Percentiles rank a stretch among this genome's conserved stretches.
phyloP scores from a whole-genome alignment of 2,329 filamentous ascomycete genomes.

The Trichoderma sp. region DNA sequence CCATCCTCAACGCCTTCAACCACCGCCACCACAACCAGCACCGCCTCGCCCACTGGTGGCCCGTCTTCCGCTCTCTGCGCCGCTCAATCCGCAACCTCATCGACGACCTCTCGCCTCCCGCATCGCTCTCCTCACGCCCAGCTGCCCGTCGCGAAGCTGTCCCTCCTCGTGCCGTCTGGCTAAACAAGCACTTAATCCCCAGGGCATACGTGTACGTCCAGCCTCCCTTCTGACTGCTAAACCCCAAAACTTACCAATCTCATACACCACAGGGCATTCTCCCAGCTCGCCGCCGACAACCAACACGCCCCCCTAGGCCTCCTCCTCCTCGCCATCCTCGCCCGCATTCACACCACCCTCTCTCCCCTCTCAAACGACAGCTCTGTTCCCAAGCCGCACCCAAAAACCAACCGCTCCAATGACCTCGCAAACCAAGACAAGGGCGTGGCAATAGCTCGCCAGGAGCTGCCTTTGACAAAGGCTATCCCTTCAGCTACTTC shows the following conservation, averaged over 20 bases:
- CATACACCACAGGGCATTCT: slow-evolving; percentile 56
- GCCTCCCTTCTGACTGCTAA: no score
- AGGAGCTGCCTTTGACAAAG: slow-evolving; percentile 23
- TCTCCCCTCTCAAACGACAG: slow-evolving; percentile 37
- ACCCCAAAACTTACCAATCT: neutral
- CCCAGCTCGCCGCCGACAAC: slow-evolving; percentile 68
- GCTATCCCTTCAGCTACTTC: neutral
- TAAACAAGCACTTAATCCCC: slow-evolving; percentile 37
- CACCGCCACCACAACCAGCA: slow-evolving; percentile 94
- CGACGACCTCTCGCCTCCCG: slow-evolving; percentile 29
- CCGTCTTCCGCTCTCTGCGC: slow-evolving; percentile 69
- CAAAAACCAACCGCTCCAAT: neutral
- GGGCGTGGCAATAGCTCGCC: slow-evolving; percentile 37
- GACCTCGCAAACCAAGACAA: slow-evolving; percentile 29
- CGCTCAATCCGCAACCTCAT: slow-evolving; percentile 62
- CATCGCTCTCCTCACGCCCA: neutral
- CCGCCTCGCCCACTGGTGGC: slow-evolving; percentile 77
- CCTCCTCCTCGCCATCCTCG: slow-evolving; percentile 65
- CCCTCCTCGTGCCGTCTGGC: slow-evolving; percentile 33
- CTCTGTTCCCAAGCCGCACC: neutral
- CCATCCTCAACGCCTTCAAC: slow-evolving; percentile 71
- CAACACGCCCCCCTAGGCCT: slow-evolving; percentile 74
- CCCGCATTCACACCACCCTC: slow-evolving; percentile 55
- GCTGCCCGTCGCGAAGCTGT: neutral
- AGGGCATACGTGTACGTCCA: slow-evolving; percentile 43